Evolutionary conservation across 805 yeast genomes (phyloP).

Genomic region (Saccharomycopsis guyanensis): DNA sequence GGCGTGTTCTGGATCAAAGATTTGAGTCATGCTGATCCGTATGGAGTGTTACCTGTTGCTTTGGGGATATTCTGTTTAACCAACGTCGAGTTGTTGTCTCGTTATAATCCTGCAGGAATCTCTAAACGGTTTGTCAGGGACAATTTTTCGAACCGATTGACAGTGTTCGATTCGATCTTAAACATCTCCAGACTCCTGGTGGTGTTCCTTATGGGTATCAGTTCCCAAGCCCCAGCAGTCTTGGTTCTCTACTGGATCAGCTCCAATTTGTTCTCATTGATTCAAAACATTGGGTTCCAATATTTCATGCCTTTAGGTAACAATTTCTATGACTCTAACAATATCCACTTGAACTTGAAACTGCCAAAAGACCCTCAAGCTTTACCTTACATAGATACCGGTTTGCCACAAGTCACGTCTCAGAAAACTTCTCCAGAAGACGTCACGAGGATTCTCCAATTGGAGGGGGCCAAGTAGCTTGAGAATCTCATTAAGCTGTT

Average conservation of each 20-base stretch:
- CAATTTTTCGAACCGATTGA: constrained; percentile 37
- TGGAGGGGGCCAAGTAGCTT: too few relatives aligned
- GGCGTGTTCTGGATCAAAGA: constrained; percentile 57
- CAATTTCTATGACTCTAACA: constrained; percentile 30
- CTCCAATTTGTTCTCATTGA: constrained; percentile 67
- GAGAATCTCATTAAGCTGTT: too few relatives aligned
- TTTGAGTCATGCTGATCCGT: constrained; percentile 53
- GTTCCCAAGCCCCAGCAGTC: constrained; percentile 82
- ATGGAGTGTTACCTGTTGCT: constrained; percentile 56
- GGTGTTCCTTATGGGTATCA: constrained; percentile 72
- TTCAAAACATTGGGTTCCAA: constrained; percentile 71
- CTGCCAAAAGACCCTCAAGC: background rate
- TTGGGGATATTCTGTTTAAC: constrained; percentile 65
- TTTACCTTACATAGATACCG: background rate
- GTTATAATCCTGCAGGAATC: constrained; percentile 23
- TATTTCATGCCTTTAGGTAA: constrained; percentile 50
- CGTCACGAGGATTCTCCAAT: too few relatives aligned
- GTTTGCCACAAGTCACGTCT: background rate
- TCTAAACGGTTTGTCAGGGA: constrained; percentile 27
- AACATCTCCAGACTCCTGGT: constrained; percentile 69
- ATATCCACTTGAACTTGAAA: background rate
- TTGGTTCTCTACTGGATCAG: constrained; percentile 85
- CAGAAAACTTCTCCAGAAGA: background rate
- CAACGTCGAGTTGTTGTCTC: constrained; percentile 62
- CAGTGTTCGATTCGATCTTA: constrained; percentile 55